Percentiles rank a stretch among this genome's conserved stretches.
These are phyloP conservation scores for Barnettozyma vustinii DNA, from an alignment of 805 yeast genomes.

Conservation along the genomic window DNA sequence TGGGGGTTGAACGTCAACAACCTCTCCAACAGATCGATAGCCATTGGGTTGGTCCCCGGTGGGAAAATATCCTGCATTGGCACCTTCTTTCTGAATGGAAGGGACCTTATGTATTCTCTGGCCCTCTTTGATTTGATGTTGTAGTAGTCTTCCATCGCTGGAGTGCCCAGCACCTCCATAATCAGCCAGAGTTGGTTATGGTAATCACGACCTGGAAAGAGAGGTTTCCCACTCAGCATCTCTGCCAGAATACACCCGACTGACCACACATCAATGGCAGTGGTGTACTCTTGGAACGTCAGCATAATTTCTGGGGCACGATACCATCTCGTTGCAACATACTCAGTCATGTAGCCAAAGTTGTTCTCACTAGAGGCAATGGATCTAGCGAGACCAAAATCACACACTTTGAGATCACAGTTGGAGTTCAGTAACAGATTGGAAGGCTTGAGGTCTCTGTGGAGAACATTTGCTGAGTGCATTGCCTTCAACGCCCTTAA, in stretches of 20 bases:
- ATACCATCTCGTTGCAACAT: slow-evolving; percentile 83
- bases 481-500: slow-evolving; percentile 64
- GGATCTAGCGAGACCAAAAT: slow-evolving; percentile 68
- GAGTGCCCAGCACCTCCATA: slow-evolving; percentile 67
- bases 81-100: slow-evolving; percentile 55
- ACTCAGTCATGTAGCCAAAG: slow-evolving; percentile 63
- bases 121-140: slow-evolving; percentile 72
- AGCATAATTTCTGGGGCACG: slow-evolving; percentile 83
- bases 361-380: slow-evolving; percentile 43
- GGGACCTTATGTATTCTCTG: slow-evolving; percentile 65
- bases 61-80: slow-evolving; percentile 48
- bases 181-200: slow-evolving; percentile 62
- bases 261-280: slow-evolving; percentile 78
- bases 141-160: slow-evolving; percentile 65
- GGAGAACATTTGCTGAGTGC: slow-evolving; percentile 70
- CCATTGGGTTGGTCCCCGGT: slow-evolving; percentile 40
- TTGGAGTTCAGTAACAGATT: slow-evolving; percentile 61
- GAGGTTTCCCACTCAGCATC: slow-evolving; percentile 49
- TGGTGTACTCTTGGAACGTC: slow-evolving; percentile 63
- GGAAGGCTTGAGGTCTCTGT: slow-evolving; percentile 73
- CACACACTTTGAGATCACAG: slow-evolving; percentile 74
- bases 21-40: slow-evolving; percentile 60
- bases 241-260: slow-evolving; percentile 77
- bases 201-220: slow-evolving; percentile 74
- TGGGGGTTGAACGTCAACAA: slow-evolving; percentile 69